Evolutionary conservation across 2,329 filamentous ascomycete genomes (phyloP), one percentile per base, ranked within the genome.

Genomic region (Cladosporium sphaerospermum): DNA sequence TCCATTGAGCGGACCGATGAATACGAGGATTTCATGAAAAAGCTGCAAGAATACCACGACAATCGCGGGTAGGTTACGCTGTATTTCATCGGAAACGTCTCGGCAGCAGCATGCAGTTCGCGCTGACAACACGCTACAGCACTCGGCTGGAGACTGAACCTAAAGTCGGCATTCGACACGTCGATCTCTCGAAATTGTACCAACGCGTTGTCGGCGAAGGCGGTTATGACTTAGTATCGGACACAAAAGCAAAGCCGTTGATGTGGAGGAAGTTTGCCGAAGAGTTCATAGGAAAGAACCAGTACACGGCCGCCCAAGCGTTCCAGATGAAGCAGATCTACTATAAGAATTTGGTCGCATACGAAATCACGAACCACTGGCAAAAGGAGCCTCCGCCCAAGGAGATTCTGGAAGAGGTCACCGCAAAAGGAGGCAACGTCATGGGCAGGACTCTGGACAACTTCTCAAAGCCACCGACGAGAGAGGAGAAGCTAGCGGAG

Each of bases 281-380:
- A 50, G 84, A 90, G 62, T 85, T 95, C 54, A 82, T 88, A 46
- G 81, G 91, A 58, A 83, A 83, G 64, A 84, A 83, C 53, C 78
- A 80, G 63, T 90, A 92, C 65, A 83, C 88, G 56, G 80, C 89
- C 6, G 88, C 89, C n/a, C 83, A 89, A 55, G 89, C 89, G 11
- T 95, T 95, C 71, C 81, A 86, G 55, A 75, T 95, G 53, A 96
- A 96, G 73, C 86, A 87, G 53, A 84, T 87, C 57, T 96, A 93
- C 73, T 95, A 95, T 75, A 91, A 89, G 69, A 89, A 92, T 63
- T 79, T 96, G 34, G 78, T 75, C 10, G 89, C 90, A 1, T 96
- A 87, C 70, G 90, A 95, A 71, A 93, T 95, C 64, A 82, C 81
- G 44, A 85, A 83, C 9, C 73, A 90, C 40, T 86, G 91, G 71